Evolutionary conservation across 768 basidiomycete genomes (phyloP), one percentile per base, ranked within the genome.

Genomic region (Rhodotorula graminis): DNA sequence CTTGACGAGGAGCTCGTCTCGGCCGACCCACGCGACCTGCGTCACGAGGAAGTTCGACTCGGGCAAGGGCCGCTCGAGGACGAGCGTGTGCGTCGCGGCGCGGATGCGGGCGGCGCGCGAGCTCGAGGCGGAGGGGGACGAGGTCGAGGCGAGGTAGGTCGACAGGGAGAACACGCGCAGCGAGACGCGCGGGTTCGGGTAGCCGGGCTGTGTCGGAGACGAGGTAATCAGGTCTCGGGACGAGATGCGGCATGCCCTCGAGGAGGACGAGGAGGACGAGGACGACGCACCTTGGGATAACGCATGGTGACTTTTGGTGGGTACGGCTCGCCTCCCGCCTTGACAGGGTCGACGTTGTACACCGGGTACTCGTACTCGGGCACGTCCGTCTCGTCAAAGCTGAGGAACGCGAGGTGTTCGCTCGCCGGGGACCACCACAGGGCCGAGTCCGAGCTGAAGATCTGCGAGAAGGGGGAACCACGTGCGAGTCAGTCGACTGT

Each of bases 401-500:
- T 82, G 56, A 97, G 86, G 84, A 90, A 99, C 1, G 93, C 92
- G 57, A 99, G 73, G 47, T 83, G 82, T 5, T 80, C 75, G 0
- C 88, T 87, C 76, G 89, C 85, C 8, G 94, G 95, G 18, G 90
- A 89, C 90, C 91, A 98, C 93, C 93, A 98, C 10, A 95, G 83
- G 0, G 93, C 88, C 61, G 81, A 87, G 78, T 93, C 87, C 52
- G 82, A 56, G 19, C 63, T 65, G 59, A 72, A 72, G 31, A 72
- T 42, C 71, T 67, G 52, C 6, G 25, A 9, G 19, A 23, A 2
- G 29, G 2, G 5, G 52, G 44, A 21, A 25, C 8, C 14, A 37
- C 1, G 12, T 7, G 33, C 18, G 33, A 18, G 11, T 33, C 33
- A 37, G 37, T 14, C 9, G 46, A 11, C 3, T 0, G 14, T 18